Percentiles rank a stretch among this genome's conserved stretches.
Conservation (phyloP, 495 filamentous ascomycete genomes). For the Penicillium tannophilum region DNA sequence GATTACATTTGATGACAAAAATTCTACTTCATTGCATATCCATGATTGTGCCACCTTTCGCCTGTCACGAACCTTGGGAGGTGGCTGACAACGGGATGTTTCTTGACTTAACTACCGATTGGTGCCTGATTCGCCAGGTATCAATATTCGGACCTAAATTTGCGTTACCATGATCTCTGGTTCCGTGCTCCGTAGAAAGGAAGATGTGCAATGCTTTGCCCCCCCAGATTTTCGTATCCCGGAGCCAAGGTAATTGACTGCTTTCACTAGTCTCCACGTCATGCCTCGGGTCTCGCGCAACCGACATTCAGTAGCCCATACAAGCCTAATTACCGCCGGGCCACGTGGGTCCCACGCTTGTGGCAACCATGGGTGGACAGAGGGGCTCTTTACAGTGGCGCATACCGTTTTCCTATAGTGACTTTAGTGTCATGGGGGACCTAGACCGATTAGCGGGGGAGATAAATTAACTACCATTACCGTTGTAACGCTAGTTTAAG, state of each 20-base stretch:
- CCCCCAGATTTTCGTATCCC: neutral
- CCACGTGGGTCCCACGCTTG: conserved; percentile 8
- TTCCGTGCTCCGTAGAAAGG: neutral
- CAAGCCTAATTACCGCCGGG: conserved; percentile 5
- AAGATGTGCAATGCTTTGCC: neutral
- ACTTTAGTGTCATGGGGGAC: conserved; percentile 1
- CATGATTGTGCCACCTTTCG: neutral
- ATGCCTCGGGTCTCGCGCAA: neutral
- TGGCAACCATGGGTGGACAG: conserved; percentile 1
- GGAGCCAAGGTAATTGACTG: neutral
- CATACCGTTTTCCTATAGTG: neutral
- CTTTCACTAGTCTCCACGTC: neutral
- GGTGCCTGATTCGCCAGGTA: neutral
- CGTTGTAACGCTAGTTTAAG: neutral
- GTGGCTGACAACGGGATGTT: neutral
- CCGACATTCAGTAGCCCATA: conserved; percentile 1
- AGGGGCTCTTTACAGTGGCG: conserved; percentile 8
- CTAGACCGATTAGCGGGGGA: neutral
- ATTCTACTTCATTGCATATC: neutral
- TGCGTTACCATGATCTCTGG: neutral
- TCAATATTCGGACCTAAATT: neutral
- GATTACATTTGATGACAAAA: neutral
- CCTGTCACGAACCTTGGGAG: neutral
- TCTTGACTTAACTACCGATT: neutral
- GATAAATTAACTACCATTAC: neutral